phyloP scores from a whole-genome alignment of 805 yeast species.

The Schwanniomyces vanrijiae region DNA sequence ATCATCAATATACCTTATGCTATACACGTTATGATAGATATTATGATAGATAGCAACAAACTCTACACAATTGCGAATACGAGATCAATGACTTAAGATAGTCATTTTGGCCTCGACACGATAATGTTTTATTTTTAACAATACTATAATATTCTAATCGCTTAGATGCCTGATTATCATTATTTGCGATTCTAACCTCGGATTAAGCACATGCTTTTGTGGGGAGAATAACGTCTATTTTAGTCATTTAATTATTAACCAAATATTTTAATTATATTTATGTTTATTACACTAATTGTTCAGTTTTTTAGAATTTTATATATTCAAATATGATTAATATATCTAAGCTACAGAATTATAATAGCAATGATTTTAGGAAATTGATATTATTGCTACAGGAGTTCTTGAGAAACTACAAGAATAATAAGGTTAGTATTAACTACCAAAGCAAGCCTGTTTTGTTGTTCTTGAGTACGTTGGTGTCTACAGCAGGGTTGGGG shows the following conservation, averaged over 20 bases:
- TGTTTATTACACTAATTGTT: not conserved
- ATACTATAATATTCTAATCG: not conserved
- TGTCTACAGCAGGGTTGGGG: constrained; percentile 42
- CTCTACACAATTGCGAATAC: too few species aligned
- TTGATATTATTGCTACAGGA: constrained; percentile 34
- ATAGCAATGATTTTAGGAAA: constrained; percentile 32
- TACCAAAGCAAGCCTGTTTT: constrained; percentile 44
- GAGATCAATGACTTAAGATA: too few species aligned
- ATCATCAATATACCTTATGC: too few species aligned
- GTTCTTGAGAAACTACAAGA: constrained; percentile 32
- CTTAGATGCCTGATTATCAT: not conserved
- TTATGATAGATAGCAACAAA: too few species aligned
- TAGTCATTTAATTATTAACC: not conserved
- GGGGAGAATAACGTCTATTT: not conserved
- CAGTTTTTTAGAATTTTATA: not conserved
- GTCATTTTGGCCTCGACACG: not conserved
- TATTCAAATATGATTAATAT: constrained; percentile 28
- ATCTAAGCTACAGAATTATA: constrained; percentile 33
- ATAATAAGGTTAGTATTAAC: constrained; percentile 38
- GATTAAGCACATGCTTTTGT: not conserved
- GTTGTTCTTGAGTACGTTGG: constrained; percentile 38
- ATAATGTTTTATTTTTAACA: not conserved
- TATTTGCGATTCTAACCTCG: not conserved
- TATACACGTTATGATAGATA: too few species aligned
- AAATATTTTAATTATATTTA: not conserved